Conservation (phyloP, 176 grass and related monocot genomes). For the Carex scoparia region DNA sequence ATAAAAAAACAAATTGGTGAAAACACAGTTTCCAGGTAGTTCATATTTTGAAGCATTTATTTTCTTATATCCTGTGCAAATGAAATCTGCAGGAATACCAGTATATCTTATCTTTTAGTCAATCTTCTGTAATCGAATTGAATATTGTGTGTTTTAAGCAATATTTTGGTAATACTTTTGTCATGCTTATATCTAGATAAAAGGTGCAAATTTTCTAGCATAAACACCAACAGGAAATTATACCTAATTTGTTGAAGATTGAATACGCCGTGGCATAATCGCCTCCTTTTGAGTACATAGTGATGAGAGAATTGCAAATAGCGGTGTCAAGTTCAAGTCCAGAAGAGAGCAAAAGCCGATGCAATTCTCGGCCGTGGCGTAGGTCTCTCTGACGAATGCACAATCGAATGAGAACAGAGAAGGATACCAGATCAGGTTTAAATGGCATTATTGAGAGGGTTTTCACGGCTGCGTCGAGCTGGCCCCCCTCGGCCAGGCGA, state of each 20-base stretch:
- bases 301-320: constrained; percentile 20
- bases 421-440: constrained; percentile 2
- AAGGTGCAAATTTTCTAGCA: neutral
- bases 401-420: constrained; percentile 18
- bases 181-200: neutral
- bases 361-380: neutral
- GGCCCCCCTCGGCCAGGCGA: constrained; percentile 5
- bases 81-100: neutral
- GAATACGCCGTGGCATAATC: neutral
- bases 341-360: constrained; percentile 21
- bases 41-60: neutral
- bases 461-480: neutral
- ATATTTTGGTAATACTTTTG: neutral
- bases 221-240: neutral
- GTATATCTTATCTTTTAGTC: neutral
- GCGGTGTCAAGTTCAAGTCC: constrained; percentile 11
- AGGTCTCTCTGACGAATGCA: neutral
- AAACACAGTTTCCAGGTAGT: neutral
- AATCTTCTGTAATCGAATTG: neutral
- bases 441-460: constrained; percentile 1
- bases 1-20: neutral
- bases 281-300: constrained; percentile 19
- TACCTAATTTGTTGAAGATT: constrained; percentile 5
- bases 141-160: neutral
- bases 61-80: neutral